Percentiles rank a stretch among this genome's conserved stretches.
These are phyloP conservation scores for Penicillium sp. DNA, from an alignment of 2,329 filamentous ascomycete species.

Conservation along the genomic window DNA sequence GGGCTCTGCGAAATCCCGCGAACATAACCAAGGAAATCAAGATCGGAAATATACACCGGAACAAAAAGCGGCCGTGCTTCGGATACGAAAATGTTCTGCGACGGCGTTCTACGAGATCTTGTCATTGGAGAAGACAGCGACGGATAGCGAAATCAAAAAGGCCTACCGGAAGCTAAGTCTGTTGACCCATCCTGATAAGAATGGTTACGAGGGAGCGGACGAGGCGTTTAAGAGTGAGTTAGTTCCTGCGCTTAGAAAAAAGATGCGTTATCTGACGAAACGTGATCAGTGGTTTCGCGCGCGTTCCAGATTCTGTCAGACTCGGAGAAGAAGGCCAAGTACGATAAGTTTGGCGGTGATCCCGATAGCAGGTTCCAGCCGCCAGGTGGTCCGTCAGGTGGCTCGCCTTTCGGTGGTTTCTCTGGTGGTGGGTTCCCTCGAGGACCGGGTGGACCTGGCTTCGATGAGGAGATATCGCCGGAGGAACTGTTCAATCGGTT, in stretches of 20 bases:
- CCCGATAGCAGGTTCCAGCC: conserved; percentile 84
- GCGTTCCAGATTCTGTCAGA: conserved; percentile 94
- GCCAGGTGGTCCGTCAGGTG: conserved; percentile 45
- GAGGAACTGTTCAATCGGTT: conserved; percentile 98
- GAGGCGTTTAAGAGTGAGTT: conserved; percentile 90
- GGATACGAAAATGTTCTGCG: conserved; percentile 80
- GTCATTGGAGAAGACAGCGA: conserved; percentile 68
- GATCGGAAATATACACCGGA: conserved; percentile 76
- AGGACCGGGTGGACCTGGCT: conserved; percentile 65
- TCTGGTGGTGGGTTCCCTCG: conserved; percentile 55
- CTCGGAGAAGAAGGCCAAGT: conserved; percentile 88
- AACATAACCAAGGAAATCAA: conserved; percentile 57
- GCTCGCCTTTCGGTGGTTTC: conserved; percentile 52
- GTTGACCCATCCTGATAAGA: conserved; percentile 98
- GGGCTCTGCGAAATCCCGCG: conserved; percentile 48
- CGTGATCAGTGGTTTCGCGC: conserved; percentile 74
- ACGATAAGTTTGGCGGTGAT: conserved; percentile 86
- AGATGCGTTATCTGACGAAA: conserved; percentile 46
- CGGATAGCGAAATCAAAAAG: conserved; percentile 92
- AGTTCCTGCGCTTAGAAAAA: not conserved
- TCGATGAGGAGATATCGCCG: conserved; percentile 90
- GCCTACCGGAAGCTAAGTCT: conserved; percentile 94
- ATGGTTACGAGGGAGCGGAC: conserved; percentile 91
- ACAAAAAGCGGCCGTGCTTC: conserved; percentile 87
- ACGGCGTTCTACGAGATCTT: conserved; percentile 98